Evolutionary conservation across 164 flowering plant species (phyloP).

Genomic region (Paratinospora sagittata): DNA sequence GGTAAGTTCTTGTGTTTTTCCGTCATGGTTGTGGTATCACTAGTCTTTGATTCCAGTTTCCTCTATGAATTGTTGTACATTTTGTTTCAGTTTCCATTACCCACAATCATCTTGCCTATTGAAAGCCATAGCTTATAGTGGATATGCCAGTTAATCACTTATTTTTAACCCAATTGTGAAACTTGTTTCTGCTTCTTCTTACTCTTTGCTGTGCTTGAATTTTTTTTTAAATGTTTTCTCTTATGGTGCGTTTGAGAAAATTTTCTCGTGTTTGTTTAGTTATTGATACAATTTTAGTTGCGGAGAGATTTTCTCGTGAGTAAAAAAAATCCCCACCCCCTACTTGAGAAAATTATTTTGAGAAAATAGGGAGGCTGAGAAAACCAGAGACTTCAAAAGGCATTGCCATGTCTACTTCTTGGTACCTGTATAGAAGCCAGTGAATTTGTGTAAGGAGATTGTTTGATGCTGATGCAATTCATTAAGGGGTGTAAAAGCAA

Average conservation of each 20-base stretch:
- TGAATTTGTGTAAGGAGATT: too few species aligned
- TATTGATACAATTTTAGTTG: too few species aligned
- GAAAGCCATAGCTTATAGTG: neutral
- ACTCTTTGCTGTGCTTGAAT: neutral
- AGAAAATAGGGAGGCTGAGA: too few species aligned
- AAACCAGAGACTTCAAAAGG: too few species aligned
- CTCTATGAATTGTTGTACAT: neutral
- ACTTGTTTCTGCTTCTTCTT: neutral
- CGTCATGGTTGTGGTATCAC: neutral
- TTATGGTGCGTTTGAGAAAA: too few species aligned
- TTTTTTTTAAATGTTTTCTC: neutral
- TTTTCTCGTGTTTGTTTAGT: too few species aligned
- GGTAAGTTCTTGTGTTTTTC: conserved; percentile 33
- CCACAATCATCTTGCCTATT: neutral
- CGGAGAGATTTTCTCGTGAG: too few species aligned
- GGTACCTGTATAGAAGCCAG: too few species aligned
- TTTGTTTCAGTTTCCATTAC: neutral
- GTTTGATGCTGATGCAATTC: neutral
- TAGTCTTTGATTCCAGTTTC: neutral
- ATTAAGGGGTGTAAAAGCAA: neutral
- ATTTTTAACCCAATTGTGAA: neutral
- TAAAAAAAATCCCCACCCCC: too few species aligned
- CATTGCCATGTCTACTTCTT: too few species aligned
- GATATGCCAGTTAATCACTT: neutral
- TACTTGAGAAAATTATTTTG: too few species aligned